Base-by-base conservation (phyloP, 345 rosid genomes). In the Populus nigra region DNA sequence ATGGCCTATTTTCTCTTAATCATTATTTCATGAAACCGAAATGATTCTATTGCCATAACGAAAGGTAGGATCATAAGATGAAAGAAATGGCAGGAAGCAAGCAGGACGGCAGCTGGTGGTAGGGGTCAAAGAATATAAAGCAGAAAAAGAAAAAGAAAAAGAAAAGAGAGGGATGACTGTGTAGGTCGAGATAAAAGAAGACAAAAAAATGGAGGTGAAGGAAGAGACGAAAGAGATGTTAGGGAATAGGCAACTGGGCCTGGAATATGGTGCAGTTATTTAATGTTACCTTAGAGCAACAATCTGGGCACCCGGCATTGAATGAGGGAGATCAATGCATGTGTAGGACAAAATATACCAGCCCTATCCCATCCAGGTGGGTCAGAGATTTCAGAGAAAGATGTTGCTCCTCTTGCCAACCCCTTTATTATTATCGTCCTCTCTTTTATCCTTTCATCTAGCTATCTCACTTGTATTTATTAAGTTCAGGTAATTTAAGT, bases 281-380 rank as follows among this genome's bases (percentile, higher is more conserved):
- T n/a, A 9, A n/a, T 57, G 63, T 8, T 57, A n/a, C 13, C 63
- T n/a, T n/a, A 22, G 25, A 71, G 78, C 74, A 36, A 74, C 31
- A 68, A 61, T 72, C 43, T 66, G 71, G 68, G 70, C 1, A 45
- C 43, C 43, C 78, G 35, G 85, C 77, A 82, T 79, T 85, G 77
- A 82, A 76, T 79, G 70, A 71, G 79, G 81, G 69, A 84, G 83
- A 77, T 63, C 70, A n/a, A 70, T 67, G 13, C 20, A 10, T 27
- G 5, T 59, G 38, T 1, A 47, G 22, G 61, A 27, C 23, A 9
- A 35, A 7, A 43, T 10, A 23, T 35, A n/a, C 23, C 4, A 69
- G 6, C 50, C 45, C 55, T 41, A 12, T 22, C 45, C 62, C 43
- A 66, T 75, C 65, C 72, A 47, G 71, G 43, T 31, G 71, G 69